phyloP scores from a whole-genome alignment of 108 stramenopile species.

The Conticribra guillardii region DNA sequence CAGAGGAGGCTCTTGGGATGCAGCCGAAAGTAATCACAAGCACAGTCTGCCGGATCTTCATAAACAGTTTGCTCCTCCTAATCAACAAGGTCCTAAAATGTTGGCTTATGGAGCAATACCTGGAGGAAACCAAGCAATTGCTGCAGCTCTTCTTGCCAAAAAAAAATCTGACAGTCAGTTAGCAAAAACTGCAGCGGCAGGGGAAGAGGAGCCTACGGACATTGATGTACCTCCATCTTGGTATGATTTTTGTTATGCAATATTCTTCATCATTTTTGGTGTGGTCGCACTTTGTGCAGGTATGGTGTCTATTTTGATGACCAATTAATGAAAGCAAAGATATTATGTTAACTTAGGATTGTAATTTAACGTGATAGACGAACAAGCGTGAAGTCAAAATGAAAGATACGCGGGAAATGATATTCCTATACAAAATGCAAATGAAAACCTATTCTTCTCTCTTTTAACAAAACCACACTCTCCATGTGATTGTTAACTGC shows the following conservation, averaged over 20 bases:
- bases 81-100: conserved; percentile 6
- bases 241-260: conserved; percentile 73
- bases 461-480: too few species aligned
- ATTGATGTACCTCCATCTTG: conserved; percentile 57
- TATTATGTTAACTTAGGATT: conserved; percentile 3
- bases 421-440: too few species aligned
- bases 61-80: conserved; percentile 1
- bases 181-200: neutral
- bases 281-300: conserved; percentile 72
- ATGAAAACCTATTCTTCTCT: too few species aligned
- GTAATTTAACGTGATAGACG: too few species aligned
- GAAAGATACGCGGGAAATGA: too few species aligned
- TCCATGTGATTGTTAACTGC: too few species aligned
- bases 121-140: conserved; percentile 35
- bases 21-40: neutral
- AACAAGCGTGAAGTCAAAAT: too few species aligned
- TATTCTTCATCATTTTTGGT: conserved; percentile 72
- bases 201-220: conserved; percentile 57
- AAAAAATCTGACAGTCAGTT: conserved; percentile 20
- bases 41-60: neutral
- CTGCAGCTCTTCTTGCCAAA: conserved; percentile 30
- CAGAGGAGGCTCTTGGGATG: neutral
- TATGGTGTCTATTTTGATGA: conserved; percentile 56
- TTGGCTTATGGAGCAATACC: conserved; percentile 32
- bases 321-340: neutral